These are phyloP conservation scores for Alternaria sp. DNA, from an alignment of 2,329 filamentous ascomycete species.

Conservation along the genomic window DNA sequence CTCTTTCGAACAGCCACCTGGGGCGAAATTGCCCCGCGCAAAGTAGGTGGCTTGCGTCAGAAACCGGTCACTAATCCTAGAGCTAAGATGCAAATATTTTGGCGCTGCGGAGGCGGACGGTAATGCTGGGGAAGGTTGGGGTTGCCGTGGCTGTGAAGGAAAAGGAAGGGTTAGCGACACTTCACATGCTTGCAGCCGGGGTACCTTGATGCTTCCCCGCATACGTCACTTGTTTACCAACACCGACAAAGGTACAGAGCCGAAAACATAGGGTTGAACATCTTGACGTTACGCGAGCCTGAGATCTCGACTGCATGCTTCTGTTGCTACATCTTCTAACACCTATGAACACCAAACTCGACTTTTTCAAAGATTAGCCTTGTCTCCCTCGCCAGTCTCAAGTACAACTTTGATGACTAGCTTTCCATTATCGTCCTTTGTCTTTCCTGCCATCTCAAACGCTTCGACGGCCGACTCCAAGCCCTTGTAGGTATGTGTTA, in stretches of 20 bases:
- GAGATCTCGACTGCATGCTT: neutral
- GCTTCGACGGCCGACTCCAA: constrained; percentile 69
- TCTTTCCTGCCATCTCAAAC: constrained; percentile 75
- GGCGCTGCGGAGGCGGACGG: neutral
- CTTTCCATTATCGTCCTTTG: constrained; percentile 72
- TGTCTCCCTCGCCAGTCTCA: constrained; percentile 51
- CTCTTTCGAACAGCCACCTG: constrained; percentile 13
- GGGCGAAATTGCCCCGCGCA: constrained; percentile 9
- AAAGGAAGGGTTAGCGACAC: neutral
- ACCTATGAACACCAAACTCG: neutral
- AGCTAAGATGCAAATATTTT: neutral
- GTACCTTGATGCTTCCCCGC: constrained; percentile 11
- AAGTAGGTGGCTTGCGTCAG: neutral
- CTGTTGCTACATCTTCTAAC: neutral
- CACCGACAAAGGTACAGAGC: neutral
- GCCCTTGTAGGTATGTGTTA: constrained; percentile 77
- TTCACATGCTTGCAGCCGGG: neutral
- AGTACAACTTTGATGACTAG: constrained; percentile 76
- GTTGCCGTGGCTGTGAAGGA: neutral
- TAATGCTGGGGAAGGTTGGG: neutral
- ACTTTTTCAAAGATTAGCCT: constrained; percentile 23
- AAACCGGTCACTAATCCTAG: neutral
- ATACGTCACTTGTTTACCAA: constrained; percentile 11
- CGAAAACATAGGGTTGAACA: neutral
- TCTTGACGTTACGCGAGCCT: neutral